Evolutionary conservation across 1,284 basidiomycete species (phyloP).

Genomic region (Cerrena zonata): DNA sequence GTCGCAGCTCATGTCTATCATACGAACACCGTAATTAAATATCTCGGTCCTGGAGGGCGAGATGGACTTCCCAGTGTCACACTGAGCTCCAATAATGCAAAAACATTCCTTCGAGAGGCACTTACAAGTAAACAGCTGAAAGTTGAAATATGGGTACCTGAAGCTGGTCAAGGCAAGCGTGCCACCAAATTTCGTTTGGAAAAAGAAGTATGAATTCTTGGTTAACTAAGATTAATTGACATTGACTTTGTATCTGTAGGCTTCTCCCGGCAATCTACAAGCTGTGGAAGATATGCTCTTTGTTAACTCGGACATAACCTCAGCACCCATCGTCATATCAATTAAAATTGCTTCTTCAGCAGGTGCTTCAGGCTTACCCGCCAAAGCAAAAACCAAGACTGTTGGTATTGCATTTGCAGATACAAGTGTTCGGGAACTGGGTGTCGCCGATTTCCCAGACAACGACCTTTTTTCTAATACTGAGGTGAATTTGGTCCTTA

Average conservation of each 20-base stretch:
- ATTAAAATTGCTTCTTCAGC: conserved; percentile 68
- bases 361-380: conserved; percentile 30
- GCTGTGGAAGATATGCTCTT: conserved; percentile 93
- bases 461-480: conserved; percentile 95
- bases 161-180: conserved; percentile 70
- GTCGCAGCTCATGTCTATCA: conserved; percentile 83
- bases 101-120: conserved; percentile 83
- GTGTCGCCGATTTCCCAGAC: conserved; percentile 85
- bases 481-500: conserved; percentile 71
- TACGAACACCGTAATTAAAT: conserved; percentile 82
- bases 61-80: conserved; percentile 73
- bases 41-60: conserved; percentile 61
- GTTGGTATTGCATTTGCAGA: conserved; percentile 76
- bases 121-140: conserved; percentile 86
- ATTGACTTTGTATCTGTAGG: conserved; percentile 41
- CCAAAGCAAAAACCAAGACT: conserved; percentile 53
- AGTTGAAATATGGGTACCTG: conserved; percentile 87
- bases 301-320: conserved; percentile 72
- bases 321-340: conserved; percentile 88
- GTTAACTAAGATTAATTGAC: background rate
- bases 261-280: conserved; percentile 92
- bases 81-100: conserved; percentile 78
- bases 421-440: conserved; percentile 67
- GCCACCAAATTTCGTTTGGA: conserved; percentile 67
- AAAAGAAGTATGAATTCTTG: conserved; percentile 59